Conservation (phyloP, 306 rosid species). For the Vachellia collinsii region DNA sequence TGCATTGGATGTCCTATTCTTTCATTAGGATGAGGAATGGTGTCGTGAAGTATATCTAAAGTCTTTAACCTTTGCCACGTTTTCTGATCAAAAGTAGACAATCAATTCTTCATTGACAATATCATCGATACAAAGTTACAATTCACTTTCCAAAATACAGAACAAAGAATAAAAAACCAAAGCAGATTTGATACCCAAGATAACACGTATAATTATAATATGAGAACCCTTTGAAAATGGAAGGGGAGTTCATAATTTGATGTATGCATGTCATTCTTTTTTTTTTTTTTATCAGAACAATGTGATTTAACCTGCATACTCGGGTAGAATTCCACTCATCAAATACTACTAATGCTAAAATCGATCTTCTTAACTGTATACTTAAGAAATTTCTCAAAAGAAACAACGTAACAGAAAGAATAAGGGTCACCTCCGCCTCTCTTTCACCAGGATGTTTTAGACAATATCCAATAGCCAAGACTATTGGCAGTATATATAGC, state of each 20-base stretch:
- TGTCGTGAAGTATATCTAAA: slow-evolving; percentile 67
- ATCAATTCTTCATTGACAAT: slow-evolving; percentile 26
- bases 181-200: neutral
- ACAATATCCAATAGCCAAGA: slow-evolving; percentile 12
- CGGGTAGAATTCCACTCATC: neutral
- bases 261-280: neutral
- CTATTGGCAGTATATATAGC: neutral
- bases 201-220: neutral
- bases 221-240: slow-evolving; percentile 14
- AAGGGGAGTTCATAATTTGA: neutral
- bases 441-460: neutral
- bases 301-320: neutral
- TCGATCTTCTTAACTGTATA: neutral
- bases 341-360: neutral
- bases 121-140: neutral
- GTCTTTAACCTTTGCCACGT: slow-evolving; percentile 77
- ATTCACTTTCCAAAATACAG: slow-evolving; percentile 22
- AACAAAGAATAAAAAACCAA: neutral
- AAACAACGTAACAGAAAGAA: neutral
- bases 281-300: neutral
- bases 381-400: neutral
- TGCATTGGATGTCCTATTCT: slow-evolving; percentile 87
- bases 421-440: neutral
- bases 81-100: slow-evolving; percentile 53
- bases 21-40: slow-evolving; percentile 64